phyloP scores from a whole-genome alignment of 805 yeast genomes.

The Saturnispora serradocipensis region DNA sequence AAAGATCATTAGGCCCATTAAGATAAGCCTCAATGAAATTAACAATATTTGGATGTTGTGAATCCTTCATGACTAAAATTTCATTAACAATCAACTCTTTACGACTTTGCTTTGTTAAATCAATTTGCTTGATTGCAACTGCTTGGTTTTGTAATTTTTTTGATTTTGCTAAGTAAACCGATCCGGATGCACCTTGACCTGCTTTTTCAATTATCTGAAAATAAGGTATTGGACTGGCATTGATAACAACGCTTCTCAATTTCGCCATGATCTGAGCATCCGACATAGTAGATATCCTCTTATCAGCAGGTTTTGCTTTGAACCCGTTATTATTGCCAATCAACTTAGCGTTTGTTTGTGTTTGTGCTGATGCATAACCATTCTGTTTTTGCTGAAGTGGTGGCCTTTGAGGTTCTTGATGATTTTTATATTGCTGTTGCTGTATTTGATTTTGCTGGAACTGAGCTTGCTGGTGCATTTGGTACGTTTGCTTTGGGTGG shows the following conservation, averaged over 20 bases:
- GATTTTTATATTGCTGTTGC: slow-evolving; percentile 12
- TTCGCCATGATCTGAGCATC: slow-evolving; percentile 82
- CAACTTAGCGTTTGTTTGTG: slow-evolving; percentile 18
- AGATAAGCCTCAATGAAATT: slow-evolving; percentile 88
- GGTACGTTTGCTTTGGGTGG: slow-evolving; percentile 3
- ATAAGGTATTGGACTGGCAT: slow-evolving; percentile 75
- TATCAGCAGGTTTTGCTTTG: slow-evolving; percentile 29
- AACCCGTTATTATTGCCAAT: slow-evolving; percentile 3
- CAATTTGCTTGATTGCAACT: slow-evolving; percentile 97
- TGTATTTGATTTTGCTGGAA: slow-evolving; percentile 31
- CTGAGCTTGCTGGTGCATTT: slow-evolving; percentile 21
- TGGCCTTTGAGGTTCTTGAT: slow-evolving; percentile 7
- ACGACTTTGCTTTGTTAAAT: slow-evolving; percentile 80
- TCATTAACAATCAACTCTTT: slow-evolving; percentile 94
- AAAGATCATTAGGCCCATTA: slow-evolving; percentile 68
- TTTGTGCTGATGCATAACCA: slow-evolving; percentile 22
- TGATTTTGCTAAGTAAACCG: slow-evolving; percentile 79
- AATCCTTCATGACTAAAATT: slow-evolving; percentile 92
- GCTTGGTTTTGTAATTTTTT: slow-evolving; percentile 41
- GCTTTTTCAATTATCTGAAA: slow-evolving; percentile 74
- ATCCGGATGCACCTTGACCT: slow-evolving; percentile 98
- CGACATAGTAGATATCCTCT: slow-evolving; percentile 55
- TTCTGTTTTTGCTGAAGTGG: slow-evolving; percentile 31
- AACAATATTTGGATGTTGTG: slow-evolving; percentile 90
- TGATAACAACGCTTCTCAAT: slow-evolving; percentile 71